phyloP scores from a whole-genome alignment of 2,329 filamentous ascomycete species.

The Lecanicillium sp. region DNA sequence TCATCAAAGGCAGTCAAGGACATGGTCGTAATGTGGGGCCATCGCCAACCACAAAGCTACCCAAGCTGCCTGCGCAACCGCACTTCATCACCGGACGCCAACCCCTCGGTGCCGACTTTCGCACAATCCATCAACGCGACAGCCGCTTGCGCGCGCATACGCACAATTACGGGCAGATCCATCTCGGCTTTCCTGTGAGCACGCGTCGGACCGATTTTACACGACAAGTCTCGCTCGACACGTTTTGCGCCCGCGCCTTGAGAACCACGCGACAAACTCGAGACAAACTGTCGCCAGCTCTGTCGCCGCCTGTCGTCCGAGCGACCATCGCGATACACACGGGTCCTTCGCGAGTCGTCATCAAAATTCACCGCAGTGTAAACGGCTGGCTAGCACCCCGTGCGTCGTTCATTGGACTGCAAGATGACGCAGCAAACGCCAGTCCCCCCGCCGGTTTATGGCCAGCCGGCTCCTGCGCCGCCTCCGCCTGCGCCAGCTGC shows the following conservation, averaged over 20 bases:
- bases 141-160: not conserved
- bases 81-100: not conserved
- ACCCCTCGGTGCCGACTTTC: not conserved
- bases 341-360: not conserved
- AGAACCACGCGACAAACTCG: too few relatives aligned
- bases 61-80: not conserved
- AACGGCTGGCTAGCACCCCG: constrained; percentile 28
- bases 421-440: constrained; percentile 11
- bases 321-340: too few relatives aligned
- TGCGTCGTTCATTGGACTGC: constrained; percentile 23
- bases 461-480: constrained; percentile 29
- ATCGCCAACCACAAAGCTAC: too few relatives aligned
- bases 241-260: not conserved
- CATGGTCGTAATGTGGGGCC: constrained; percentile 3
- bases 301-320: too few relatives aligned
- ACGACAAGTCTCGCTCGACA: not conserved
- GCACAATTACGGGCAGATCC: not conserved
- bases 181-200: not conserved
- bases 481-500: constrained; percentile 19
- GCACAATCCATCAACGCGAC: constrained; percentile 2
- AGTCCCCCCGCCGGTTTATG: constrained; percentile 13
- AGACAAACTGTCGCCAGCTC: too few relatives aligned
- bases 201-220: not conserved
- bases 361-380: constrained; percentile 22
- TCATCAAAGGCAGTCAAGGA: too few relatives aligned